Percentiles rank a stretch among this genome's conserved stretches.
phyloP scores from a whole-genome alignment of 2,329 filamentous ascomycete species.

The Aureobasidium sp. region DNA sequence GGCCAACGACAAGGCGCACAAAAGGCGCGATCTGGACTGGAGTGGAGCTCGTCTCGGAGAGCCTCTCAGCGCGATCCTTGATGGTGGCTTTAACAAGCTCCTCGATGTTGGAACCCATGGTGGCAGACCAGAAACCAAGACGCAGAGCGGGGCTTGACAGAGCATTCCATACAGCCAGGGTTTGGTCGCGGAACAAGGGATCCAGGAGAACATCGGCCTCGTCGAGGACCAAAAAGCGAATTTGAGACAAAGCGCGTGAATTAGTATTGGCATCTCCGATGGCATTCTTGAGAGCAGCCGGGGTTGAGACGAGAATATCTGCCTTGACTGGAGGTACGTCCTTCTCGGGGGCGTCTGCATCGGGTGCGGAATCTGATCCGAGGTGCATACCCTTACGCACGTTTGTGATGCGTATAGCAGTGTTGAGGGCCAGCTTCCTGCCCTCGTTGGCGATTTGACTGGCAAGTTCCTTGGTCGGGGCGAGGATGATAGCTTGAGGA shows the following conservation, averaged over 20 bases:
- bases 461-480: constrained; percentile 45
- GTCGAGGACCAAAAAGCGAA: constrained; percentile 73
- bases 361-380: constrained; percentile 21
- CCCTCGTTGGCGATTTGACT: constrained; percentile 59
- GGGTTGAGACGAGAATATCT: constrained; percentile 75
- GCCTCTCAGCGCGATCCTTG: constrained; percentile 38
- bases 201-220: constrained; percentile 94
- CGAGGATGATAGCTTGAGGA: constrained; percentile 38
- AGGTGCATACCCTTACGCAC: constrained; percentile 82
- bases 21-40: constrained; percentile 40
- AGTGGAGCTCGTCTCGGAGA: constrained; percentile 24
- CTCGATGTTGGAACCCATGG: constrained; percentile 92
- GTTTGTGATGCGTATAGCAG: constrained; percentile 68
- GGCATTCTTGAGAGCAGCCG: constrained; percentile 64
- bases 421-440: constrained; percentile 69
- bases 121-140: constrained; percentile 88
- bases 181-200: constrained; percentile 83
- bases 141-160: constrained; percentile 65
- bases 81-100: constrained; percentile 65
- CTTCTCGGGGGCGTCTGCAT: constrained; percentile 37
- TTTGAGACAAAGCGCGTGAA: constrained; percentile 40
- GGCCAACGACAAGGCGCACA: constrained; percentile 81
- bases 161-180: constrained; percentile 72
- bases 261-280: constrained; percentile 50
- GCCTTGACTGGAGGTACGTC: constrained; percentile 34